Base-by-base conservation (phyloP, 106 monocot genomes). In the Dendrobium officinale region DNA sequence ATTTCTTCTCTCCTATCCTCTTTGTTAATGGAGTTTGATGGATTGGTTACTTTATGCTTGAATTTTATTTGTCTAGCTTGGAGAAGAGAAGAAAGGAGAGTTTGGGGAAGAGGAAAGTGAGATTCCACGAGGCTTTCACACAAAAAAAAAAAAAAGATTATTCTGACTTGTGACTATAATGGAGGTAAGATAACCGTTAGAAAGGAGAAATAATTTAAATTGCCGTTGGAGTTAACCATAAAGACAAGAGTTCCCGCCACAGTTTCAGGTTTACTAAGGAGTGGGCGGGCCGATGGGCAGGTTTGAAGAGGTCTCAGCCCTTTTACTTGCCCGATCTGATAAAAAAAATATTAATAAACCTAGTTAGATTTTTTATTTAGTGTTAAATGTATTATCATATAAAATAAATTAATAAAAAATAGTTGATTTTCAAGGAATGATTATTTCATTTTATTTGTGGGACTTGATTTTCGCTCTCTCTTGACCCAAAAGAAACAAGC, bases 41-140 rank as follows among this genome's bases (percentile, higher is more conserved):
- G 45, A 37, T 43, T 9, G 31, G 31, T 70, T 74, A 43, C 74
- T 74, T 74, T 74, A 43, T 42, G 74, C 42, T n/a, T 74, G 74
- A 43, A 9, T 41, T 43, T 76, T 76, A 4, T 27, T 22, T 49
- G 24, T 22, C 4, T 76, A 13, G 24, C 70, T 37, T 37, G 74
- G 43, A 74, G 19, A 74, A 20, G 74, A 43, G 74, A 29, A 1
- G 43, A 15, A 9, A 29, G 43, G 9, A 74, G 74, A 26, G 26
- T 9, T 76, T 76, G 0, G 22, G 45, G 45, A 76, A 26, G 49
- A 76, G 76, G 49, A 76, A 49, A 76, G 76, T n/a, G 45, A 49
- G 76, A 49, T 76, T 76, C 76, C 7, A 9, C 0, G 48, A 26
- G 49, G 76, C 76, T 11, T 49, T 76, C 7, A 75, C 17, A 16